Evolutionary conservation across 2,329 filamentous ascomycete genomes (phyloP).

Genomic region (Pyrenochaeta sp.): DNA sequence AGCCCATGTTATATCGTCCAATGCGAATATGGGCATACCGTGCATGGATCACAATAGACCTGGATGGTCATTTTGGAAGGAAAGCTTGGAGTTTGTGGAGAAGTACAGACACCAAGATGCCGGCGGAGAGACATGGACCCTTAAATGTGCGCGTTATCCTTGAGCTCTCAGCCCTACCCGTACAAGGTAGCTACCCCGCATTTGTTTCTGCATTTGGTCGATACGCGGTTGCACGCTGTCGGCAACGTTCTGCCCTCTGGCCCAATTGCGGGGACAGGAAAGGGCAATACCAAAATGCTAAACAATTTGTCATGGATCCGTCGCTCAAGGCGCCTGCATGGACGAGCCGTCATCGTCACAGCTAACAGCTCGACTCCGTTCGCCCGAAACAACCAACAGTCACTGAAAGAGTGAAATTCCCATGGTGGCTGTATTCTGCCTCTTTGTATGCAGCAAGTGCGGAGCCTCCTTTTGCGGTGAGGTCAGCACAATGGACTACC

Average conservation of each 20-base stretch:
- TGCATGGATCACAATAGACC: constrained; percentile 14
- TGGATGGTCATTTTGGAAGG: constrained; percentile 20
- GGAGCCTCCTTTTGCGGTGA: too few relatives aligned
- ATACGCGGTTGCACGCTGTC: neutral
- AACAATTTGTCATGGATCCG: neutral
- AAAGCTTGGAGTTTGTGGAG: too few relatives aligned
- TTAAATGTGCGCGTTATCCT: neutral
- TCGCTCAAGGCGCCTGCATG: neutral
- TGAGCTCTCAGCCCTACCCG: neutral
- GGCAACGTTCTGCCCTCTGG: neutral
- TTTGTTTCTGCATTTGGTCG: neutral
- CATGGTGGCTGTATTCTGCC: too few relatives aligned
- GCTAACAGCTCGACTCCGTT: neutral
- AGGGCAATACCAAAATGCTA: neutral
- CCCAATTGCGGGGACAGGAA: neutral
- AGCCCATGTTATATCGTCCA: neutral
- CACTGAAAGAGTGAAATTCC: too few relatives aligned
- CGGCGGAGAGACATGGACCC: neutral
- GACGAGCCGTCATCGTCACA: neutral
- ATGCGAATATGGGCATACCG: neutral
- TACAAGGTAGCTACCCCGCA: neutral
- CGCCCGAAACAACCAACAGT: too few relatives aligned
- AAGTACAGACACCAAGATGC: too few relatives aligned
- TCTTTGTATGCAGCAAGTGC: too few relatives aligned
- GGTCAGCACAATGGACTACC: too few relatives aligned